Evolutionary conservation across 1,284 basidiomycete species (phyloP), one percentile per base, ranked within the genome.

Genomic region (Pterula multifida): DNA sequence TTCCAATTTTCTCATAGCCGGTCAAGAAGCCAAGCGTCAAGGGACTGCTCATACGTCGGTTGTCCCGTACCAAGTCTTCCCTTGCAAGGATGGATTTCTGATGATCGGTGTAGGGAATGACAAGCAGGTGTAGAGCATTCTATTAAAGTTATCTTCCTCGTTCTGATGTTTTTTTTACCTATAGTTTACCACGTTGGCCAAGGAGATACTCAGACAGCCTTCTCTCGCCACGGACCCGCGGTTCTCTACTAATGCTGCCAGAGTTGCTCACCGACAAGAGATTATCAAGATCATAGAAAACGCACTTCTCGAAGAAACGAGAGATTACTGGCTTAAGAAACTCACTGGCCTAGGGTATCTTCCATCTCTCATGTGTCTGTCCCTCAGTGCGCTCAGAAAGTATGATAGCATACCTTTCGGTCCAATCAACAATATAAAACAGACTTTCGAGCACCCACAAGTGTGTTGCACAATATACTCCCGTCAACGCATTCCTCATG

Each of bases 61-160:
- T 58, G 91, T 92, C 1, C 91, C 91, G 0, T 95, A 94, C 66
- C 87, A 94, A 64, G 90, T 89, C 3, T 93, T 97, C 63, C 79
- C 85, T 0, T 94, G 91, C 62, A 77, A 81, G 60, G 83, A 92
- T 61, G 86, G 88, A n/a, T 92, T 81, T 62, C 67, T 96, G 53
- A 95, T 96, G 91, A 81, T 97, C 50, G 92, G 91, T 44, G 92
- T 90, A 1, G 93, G 91, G 1, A 96, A 95, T 65, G 82, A 95
- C 60, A 83, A 79, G 55, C 91, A 90, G 72, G 90, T 86, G 58
- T 50, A n/a, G n/a, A 15, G 22, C n/a, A 32, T 52, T 50, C 49
- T 32, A n/a, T n/a, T n/a, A n/a, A n/a, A n/a, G n/a, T 53, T n/a
- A n/a, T n/a, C n/a, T 39, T 49, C 35, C 42, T 42, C 52, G 49